These are phyloP conservation scores for Beauveria scarabaeidicola DNA, from an alignment of 2,329 filamentous ascomycete species.

Conservation along the genomic window DNA sequence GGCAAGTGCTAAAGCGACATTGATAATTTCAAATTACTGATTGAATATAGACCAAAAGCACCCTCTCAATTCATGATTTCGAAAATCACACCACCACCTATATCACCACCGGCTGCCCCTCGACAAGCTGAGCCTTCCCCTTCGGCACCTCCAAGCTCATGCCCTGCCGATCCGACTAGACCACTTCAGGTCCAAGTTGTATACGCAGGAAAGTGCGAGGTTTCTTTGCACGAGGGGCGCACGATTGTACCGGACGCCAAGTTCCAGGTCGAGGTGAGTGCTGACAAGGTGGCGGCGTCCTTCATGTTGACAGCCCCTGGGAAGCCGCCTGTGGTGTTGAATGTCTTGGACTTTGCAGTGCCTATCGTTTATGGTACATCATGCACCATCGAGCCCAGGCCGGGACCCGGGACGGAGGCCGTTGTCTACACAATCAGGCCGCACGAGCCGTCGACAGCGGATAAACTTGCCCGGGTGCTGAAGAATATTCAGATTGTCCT, in stretches of 20 bases:
- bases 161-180: background rate
- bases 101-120: background rate
- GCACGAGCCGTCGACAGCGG: background rate
- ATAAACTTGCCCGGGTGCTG: background rate
- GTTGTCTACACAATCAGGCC: background rate
- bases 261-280: background rate
- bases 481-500: background rate
- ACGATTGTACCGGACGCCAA: background rate
- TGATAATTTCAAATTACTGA: background rate
- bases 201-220: background rate
- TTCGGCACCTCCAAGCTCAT: background rate
- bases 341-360: conserved; percentile 17
- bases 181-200: background rate
- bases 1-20: background rate
- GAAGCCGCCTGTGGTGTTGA: conserved; percentile 12
- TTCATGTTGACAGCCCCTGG: conserved; percentile 15
- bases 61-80: background rate
- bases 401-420: too few relatives aligned
- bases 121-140: background rate
- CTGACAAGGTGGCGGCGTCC: conserved; percentile 7
- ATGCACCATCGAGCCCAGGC: conserved; percentile 15
- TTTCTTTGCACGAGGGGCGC: background rate
- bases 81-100: background rate
- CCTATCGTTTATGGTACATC: conserved; percentile 15
- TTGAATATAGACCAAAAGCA: background rate